Base-by-base conservation (phyloP, 2,329 filamentous ascomycete genomes). In the Fusarium domesticum region DNA sequence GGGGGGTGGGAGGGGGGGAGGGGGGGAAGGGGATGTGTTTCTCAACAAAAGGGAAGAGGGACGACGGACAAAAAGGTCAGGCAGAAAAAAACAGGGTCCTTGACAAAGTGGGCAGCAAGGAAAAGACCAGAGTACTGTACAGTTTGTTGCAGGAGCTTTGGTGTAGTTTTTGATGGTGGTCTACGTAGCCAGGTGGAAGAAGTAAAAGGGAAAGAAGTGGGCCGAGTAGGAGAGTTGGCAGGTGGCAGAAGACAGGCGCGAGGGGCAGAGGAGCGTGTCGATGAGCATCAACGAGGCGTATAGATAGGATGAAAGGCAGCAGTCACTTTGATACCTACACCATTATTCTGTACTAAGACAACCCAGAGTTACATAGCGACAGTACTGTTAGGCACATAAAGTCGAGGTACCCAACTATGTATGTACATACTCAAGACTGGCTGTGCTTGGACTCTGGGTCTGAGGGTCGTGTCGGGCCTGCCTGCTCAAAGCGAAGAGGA, bases 11-110 rank as follows among this genome's bases (percentile, higher is more conserved):
- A 42, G 19, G 39, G 43, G 37, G 41, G 39, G 41, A 38, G 20
- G 44, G 47, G 50, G 44, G 47, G 47, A 36, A 35, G 49, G 41
- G 39, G 18, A 34, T 43, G 18, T 19, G 40, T 39, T 35, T 39
- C 35, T 37, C 43, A 53, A 46, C 51, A 54, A 52, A 32, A 30
- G 41, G 42, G 31, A 42, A 35, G 36, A 43, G 44, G 35, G 28
- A 41, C 51, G n/a, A n/a, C n/a, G n/a, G n/a, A n/a, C 37, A 52
- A 51, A 51, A 48, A 42, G 23, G 23, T 28, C 51, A 44, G 39
- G 31, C 35, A n/a, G n/a, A 28, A 44, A 39, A 45, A 56, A 56
- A 56, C 53, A 56, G 53, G 53, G 53, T 54, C 53, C 50, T 54
- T 42, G 36, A 39, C 15, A 42, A 39, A 33, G 18, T 38, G 45